A percentile compares a stretch with the other conserved stretches of the same genome.
Evolutionary conservation across 2,329 filamentous ascomycete species (phyloP).

Genomic region (Trichoderma koningiopsis): DNA sequence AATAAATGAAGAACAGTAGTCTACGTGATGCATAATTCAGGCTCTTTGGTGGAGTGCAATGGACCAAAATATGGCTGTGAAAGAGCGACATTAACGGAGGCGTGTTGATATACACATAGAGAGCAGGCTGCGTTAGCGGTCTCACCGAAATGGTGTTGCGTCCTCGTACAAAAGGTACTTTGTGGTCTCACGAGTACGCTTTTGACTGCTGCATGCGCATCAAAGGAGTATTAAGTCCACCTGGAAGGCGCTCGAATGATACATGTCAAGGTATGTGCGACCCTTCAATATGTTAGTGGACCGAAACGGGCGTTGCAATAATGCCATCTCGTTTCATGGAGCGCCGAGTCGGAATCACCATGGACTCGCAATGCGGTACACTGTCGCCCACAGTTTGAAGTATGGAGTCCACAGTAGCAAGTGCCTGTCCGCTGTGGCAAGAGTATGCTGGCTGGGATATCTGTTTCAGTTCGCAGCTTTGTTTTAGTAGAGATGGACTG

Average conservation of each 20-base stretch:
- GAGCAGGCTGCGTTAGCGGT: background rate
- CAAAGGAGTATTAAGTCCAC: background rate
- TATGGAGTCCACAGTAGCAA: background rate
- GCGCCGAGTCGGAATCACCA: background rate
- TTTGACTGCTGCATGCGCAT: background rate
- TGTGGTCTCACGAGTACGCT: background rate
- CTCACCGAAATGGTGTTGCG: background rate
- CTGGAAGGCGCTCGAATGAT: background rate
- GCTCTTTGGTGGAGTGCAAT: background rate
- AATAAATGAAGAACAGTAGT: background rate
- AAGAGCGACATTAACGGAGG: background rate
- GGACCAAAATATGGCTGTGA: background rate
- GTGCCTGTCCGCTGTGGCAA: background rate
- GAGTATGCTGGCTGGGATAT: background rate
- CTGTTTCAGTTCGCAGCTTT: background rate
- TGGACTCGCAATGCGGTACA: background rate
- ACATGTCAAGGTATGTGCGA: background rate
- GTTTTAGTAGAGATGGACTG: background rate
- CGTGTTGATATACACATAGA: background rate
- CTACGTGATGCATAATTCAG: background rate
- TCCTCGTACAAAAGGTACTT: background rate
- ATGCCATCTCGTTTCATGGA: background rate
- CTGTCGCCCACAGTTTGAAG: background rate
- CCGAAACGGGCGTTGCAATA: background rate
- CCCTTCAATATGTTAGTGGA: background rate